Evolutionary conservation across 768 basidiomycete species (phyloP).

Genomic region (Mycena haematopus): DNA sequence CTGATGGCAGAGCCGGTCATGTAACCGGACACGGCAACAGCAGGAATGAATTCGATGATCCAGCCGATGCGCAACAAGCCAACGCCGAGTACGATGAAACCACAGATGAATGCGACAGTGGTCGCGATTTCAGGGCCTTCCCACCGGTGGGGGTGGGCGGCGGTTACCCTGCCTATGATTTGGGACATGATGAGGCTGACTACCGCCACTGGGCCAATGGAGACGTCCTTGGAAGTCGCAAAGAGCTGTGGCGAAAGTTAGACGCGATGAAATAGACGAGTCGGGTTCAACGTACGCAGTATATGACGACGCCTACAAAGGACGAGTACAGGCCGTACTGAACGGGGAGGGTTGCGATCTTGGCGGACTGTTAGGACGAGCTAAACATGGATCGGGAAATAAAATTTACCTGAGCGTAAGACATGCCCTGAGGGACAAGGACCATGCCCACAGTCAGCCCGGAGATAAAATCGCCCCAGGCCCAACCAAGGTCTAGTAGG

Average conservation of each 20-base stretch:
- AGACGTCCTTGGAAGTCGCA: slow-evolving; percentile 97
- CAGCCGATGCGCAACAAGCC: slow-evolving; percentile 91
- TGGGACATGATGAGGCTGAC: slow-evolving; percentile 91
- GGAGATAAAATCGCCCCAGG: slow-evolving; percentile 86
- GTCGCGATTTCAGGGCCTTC: slow-evolving; percentile 79
- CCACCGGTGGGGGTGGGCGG: slow-evolving; percentile 63
- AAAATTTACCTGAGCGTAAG: slow-evolving; percentile 71
- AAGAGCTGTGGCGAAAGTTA: slow-evolving; percentile 65
- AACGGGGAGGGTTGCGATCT: slow-evolving; percentile 85
- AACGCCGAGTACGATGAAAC: slow-evolving; percentile 90
- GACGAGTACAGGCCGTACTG: slow-evolving; percentile 96
- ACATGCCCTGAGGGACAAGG: slow-evolving; percentile 93
- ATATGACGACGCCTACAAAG: slow-evolving; percentile 85
- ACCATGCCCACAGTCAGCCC: slow-evolving; percentile 95
- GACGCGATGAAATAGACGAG: not conserved
- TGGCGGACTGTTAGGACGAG: not conserved
- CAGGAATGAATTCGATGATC: slow-evolving; percentile 94
- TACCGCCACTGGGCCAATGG: slow-evolving; percentile 99
- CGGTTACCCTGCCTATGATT: slow-evolving; percentile 73
- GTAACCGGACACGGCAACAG: slow-evolving; percentile 85
- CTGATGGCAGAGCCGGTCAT: slow-evolving; percentile 98
- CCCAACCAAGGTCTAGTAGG: slow-evolving; percentile 72
- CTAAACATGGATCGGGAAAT: not conserved
- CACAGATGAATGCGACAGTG: slow-evolving; percentile 82
- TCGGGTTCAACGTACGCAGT: slow-evolving; percentile 63